A percentile compares a stretch with the other conserved stretches of the same genome.
Evolutionary conservation across 129 eudicot species (phyloP).

Genomic region (Centaurea solstitialis): DNA sequence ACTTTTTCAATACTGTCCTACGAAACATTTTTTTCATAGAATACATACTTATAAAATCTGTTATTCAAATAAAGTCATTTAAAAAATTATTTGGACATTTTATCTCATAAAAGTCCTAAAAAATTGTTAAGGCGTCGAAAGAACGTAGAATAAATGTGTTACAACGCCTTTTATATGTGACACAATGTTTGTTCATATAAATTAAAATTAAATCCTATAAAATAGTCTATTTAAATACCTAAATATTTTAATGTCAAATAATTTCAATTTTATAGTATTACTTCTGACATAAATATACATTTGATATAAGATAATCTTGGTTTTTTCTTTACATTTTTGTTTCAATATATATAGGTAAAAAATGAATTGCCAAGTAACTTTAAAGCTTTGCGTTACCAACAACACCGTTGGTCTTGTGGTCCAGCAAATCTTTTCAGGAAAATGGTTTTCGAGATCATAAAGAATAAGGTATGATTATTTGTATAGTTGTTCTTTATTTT

Average conservation of each 20-base stretch:
- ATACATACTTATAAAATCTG: neutral
- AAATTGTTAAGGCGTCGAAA: neutral
- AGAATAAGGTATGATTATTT: constrained; percentile 25
- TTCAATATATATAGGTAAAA: constrained; percentile 27
- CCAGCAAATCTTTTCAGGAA: constrained; percentile 47
- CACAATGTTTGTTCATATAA: no score
- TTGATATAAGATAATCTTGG: neutral
- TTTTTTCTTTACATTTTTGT: neutral
- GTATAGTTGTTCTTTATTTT: neutral
- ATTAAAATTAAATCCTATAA: no score
- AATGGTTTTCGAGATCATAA: constrained; percentile 41
- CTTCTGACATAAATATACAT: neutral
- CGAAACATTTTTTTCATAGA: neutral
- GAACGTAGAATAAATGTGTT: no score
- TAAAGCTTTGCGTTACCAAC: constrained; percentile 50
- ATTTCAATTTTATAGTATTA: neutral
- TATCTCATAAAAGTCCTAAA: neutral
- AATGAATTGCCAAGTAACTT: constrained; percentile 47
- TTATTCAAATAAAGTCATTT: neutral
- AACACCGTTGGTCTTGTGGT: constrained; percentile 62
- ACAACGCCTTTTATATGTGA: neutral
- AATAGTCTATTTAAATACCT: no score
- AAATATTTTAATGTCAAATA: no score
- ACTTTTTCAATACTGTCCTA: neutral
- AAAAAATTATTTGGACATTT: neutral